These are phyloP conservation scores for Blechomonas ayalai DNA, from an alignment of 208 protist genomes.

Conservation along the genomic window DNA sequence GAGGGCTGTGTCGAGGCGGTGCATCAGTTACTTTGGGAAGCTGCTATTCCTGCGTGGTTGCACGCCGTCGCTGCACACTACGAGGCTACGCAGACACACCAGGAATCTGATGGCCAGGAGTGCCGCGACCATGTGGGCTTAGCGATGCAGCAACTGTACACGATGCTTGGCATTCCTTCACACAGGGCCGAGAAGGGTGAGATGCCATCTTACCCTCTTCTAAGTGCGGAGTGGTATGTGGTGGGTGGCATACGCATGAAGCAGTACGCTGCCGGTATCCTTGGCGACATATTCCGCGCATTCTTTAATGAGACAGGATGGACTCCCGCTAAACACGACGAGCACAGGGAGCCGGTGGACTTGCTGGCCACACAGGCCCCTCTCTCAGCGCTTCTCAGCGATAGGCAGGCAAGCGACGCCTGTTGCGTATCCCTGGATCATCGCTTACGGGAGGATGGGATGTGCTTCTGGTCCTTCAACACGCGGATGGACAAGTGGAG, in stretches of 20 bases:
- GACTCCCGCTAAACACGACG: no score
- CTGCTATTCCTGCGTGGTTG: slow-evolving; percentile 37
- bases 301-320: no score
- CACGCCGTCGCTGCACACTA: slow-evolving; percentile 12
- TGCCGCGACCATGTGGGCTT: background rate
- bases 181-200: background rate
- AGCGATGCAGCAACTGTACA: slow-evolving; percentile 1
- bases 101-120: background rate
- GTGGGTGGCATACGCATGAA: slow-evolving; percentile 39
- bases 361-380: background rate
- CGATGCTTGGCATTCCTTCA: background rate
- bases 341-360: background rate
- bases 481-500: slow-evolving; percentile 38
- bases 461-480: slow-evolving; percentile 64
- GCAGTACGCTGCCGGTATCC: slow-evolving; percentile 18
- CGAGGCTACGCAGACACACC: background rate
- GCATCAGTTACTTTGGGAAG: slow-evolving; percentile 28
- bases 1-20: slow-evolving; percentile 10
- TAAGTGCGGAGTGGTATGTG: slow-evolving; percentile 63
- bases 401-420: background rate
- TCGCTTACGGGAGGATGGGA: slow-evolving; percentile 54
- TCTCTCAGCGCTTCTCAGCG: background rate
- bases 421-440: slow-evolving; percentile 12
- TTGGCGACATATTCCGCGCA: slow-evolving; percentile 18
- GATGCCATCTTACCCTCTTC: slow-evolving; percentile 1